Percentiles rank a stretch among this genome's conserved stretches.
These are phyloP conservation scores for Fusarium incarnatum DNA, from an alignment of 2,329 filamentous ascomycete genomes.

Conservation along the genomic window DNA sequence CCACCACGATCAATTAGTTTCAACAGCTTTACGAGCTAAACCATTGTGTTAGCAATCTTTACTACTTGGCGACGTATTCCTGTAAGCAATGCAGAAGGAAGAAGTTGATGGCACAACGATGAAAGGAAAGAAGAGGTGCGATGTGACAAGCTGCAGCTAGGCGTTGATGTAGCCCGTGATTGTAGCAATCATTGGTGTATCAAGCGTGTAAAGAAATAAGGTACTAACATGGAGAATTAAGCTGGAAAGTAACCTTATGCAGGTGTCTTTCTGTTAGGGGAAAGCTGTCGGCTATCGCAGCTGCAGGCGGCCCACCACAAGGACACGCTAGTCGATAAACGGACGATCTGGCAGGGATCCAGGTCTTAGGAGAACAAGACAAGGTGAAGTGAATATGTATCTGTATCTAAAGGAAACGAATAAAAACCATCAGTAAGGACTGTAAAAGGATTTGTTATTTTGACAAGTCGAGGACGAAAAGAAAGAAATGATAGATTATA, in stretches of 20 bases:
- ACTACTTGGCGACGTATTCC: conserved; percentile 36
- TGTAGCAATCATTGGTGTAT: conserved; percentile 24
- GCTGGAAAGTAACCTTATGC: conserved; percentile 38
- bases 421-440: conserved; percentile 43
- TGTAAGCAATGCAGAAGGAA: conserved; percentile 8
- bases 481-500: conserved; percentile 5
- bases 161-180: conserved; percentile 40
- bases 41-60: conserved; percentile 48
- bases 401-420: conserved; percentile 25
- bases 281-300: conserved; percentile 36
- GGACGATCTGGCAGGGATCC: conserved; percentile 38
- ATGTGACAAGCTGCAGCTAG: conserved; percentile 22
- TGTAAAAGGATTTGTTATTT: conserved; percentile 5
- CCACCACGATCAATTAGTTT: conserved; percentile 39
- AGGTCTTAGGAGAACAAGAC: conserved; percentile 25
- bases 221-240: conserved; percentile 45
- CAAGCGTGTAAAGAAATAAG: conserved; percentile 15
- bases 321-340: conserved; percentile 41
- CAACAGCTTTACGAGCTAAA: conserved; percentile 47
- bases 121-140: neutral
- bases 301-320: conserved; percentile 40
- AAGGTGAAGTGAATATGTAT: conserved; percentile 40
- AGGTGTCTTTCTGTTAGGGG: conserved; percentile 35
- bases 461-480: neutral
- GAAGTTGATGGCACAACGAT: conserved; percentile 22